A percentile compares a stretch with the other conserved stretches of the same genome.
Conservation (phyloP, 768 basidiomycete genomes). For the Termitomyces eurrhizus region DNA sequence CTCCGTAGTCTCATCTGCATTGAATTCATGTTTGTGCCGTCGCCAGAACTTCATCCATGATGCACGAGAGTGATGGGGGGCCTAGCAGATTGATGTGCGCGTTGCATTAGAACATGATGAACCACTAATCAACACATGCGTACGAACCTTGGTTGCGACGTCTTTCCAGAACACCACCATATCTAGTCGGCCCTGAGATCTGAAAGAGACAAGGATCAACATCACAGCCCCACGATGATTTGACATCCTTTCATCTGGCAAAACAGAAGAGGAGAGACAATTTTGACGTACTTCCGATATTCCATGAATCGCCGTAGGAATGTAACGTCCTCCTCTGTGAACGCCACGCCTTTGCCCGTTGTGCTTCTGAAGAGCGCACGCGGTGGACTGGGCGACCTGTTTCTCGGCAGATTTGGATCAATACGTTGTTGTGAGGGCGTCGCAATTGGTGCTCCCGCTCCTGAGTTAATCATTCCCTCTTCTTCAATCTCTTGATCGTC, state of each 20-base stretch:
- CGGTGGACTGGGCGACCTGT: slow-evolving; percentile 79
- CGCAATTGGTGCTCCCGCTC: slow-evolving; percentile 31
- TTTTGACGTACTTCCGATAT: slow-evolving; percentile 57
- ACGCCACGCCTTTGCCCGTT: slow-evolving; percentile 87
- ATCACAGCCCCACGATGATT: not conserved
- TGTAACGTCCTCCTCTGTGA: slow-evolving; percentile 77
- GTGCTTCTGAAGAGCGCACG: slow-evolving; percentile 78
- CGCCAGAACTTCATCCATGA: slow-evolving; percentile 96
- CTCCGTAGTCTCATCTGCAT: slow-evolving; percentile 60
- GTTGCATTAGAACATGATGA: not conserved
- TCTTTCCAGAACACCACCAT: slow-evolving; percentile 84
- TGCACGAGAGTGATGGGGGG: slow-evolving; percentile 86
- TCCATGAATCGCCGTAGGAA: slow-evolving; percentile 77
- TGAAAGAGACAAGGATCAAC: slow-evolving; percentile 19
- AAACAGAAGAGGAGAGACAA: not conserved
- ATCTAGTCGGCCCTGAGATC: slow-evolving; percentile 57
- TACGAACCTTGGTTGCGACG: slow-evolving; percentile 57
- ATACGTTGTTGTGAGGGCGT: slow-evolving; percentile 23
- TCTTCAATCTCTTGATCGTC: slow-evolving; percentile 41
- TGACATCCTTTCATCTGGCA: not conserved
- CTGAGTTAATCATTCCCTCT: slow-evolving; percentile 30
- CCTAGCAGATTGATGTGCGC: slow-evolving; percentile 36
- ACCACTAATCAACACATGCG: not conserved
- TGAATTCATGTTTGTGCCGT: slow-evolving; percentile 80
- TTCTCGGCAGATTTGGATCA: slow-evolving; percentile 32